phyloP scores from a whole-genome alignment of 441 rosid genomes.

The Pelargonium citronellum region DNA sequence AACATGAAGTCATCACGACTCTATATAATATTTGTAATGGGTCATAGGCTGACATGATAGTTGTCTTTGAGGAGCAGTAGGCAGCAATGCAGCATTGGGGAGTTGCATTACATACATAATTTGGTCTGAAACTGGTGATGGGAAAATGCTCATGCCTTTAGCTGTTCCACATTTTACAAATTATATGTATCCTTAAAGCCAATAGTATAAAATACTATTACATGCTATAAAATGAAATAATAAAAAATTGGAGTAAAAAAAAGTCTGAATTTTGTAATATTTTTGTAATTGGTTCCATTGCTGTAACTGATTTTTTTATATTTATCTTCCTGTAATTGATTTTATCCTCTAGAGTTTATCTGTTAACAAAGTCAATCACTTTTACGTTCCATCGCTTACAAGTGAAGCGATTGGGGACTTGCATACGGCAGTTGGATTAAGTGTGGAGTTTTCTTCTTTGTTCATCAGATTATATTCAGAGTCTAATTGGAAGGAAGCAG shows the following conservation, averaged over 20 bases:
- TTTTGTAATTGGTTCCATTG: not conserved
- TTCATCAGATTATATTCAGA: conserved; percentile 18
- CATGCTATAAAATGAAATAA: not conserved
- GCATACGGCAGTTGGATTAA: not conserved
- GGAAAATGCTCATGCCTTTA: not conserved
- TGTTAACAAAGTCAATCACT: not conserved
- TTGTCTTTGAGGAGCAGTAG: not conserved
- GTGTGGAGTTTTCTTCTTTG: not conserved
- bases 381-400: not conserved
- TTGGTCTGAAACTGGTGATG: not conserved
- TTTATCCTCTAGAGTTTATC: not conserved
- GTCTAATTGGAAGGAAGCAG: conserved; percentile 19
- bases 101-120: not conserved
- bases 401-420: not conserved
- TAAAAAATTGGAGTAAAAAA: not conserved
- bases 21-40: too few relatives aligned
- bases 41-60: too few relatives aligned
- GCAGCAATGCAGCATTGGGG: not conserved
- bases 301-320: not conserved
- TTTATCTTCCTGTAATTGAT: too few relatives aligned
- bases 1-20: not conserved
- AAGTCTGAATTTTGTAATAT: not conserved
- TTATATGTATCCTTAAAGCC: not conserved
- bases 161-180: not conserved
- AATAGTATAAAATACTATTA: not conserved